Base-by-base conservation (phyloP, 2,329 filamentous ascomycete species). In the Sclerotinia subarctica region DNA sequence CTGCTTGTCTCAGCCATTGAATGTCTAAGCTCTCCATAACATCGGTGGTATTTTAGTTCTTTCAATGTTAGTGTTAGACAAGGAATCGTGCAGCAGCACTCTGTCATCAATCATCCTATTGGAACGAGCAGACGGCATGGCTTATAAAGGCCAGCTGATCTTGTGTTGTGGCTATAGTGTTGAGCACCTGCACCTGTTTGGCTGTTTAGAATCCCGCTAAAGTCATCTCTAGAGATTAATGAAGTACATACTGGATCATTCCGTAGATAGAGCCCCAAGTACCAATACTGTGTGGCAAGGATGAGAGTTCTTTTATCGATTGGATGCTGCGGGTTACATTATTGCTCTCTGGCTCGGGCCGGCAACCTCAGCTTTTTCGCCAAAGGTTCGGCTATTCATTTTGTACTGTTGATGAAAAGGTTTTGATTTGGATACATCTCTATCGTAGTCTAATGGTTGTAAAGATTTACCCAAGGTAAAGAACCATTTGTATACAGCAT, bases 1-100 rank as follows among this genome's bases (percentile, higher is more conserved):
- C n/a, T 67, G 19, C 64, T 67, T 42, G 3, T 67, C 7, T 67
- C 64, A 6, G 17, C 38, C 19, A 67, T 67, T 24, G 35, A 53
- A 32, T 32, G 46, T n/a, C n/a, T 53, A 17, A 52, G 26, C 19
- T 32, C 64, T 15, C 47, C 64, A 17, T 32, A 46, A 46, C 53
- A 62, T 53, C 26, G 56, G 56, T 21, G 56, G 21, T 19, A 19
- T 32, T 32, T 32, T 62, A 32, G 64, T 46, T 53, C 7, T 35
- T 5, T 46, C 47, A 52, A 29, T 3, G 15, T 17, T 26, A 26
- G 24, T 26, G 51, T 17, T 7, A 7, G 24, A 17, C 24, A 52
- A 52, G 47, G 47, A 51, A 51, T 24, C 47, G 5, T 13, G 47
- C 13, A 26, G 47, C n/a, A 51, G n/a, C n/a, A 24, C n/a, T 8